Base-by-base conservation (phyloP, 2,329 filamentous ascomycete genomes). In the Cercospora sp. region DNA sequence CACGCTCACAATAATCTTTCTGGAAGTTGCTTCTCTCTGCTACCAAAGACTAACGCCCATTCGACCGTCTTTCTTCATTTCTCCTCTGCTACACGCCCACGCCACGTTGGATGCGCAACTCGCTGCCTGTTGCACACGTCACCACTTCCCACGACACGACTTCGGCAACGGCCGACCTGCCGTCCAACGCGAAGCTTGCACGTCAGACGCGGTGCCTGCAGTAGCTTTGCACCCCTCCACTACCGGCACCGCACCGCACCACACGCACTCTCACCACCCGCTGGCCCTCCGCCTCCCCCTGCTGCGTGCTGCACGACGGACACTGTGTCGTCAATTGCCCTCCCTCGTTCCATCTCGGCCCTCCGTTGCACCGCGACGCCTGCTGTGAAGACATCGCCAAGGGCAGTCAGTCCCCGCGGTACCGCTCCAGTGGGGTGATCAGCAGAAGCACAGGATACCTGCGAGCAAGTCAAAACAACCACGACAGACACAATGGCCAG, bases 401-500 rank as follows among this genome's bases (percentile, higher is more conserved):
- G 18, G 5, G 4, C 45, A 51, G 21, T 24, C 18, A 24, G 45
- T 40, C 16, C 16, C 37, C 45, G 21, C 43, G 18, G 43, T 49
- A 49, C 43, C 18, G 43, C 43, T 5, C 24, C 43, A 18, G 43
- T 24, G 43, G 53, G 53, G 53, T 28, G 53, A 61, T 28, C 59
- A 61, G 28, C 62, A 57, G 30, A 13, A 26, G 24, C 49, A 64
- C 49, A 58, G 30, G 24, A 18, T 18, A 40, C 34, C 24, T 40
- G 16, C 59, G 21, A 40, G 34, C 18, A n/a, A 43, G 30, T 28
- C 18, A 26, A 53, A 26, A 63, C 26, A 8, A 53, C 28, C 28
- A 58, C 49, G 24, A 49, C 60, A 63, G 53, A 24, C 37, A 30
- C 37, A 26, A 73, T 72, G 67, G 66, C 70, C 62, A 63, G 64